Percentiles rank a stretch among this genome's conserved stretches.
These are phyloP conservation scores for Fistulifera solaris DNA, from an alignment of 108 stramenopile species.

Conservation along the genomic window DNA sequence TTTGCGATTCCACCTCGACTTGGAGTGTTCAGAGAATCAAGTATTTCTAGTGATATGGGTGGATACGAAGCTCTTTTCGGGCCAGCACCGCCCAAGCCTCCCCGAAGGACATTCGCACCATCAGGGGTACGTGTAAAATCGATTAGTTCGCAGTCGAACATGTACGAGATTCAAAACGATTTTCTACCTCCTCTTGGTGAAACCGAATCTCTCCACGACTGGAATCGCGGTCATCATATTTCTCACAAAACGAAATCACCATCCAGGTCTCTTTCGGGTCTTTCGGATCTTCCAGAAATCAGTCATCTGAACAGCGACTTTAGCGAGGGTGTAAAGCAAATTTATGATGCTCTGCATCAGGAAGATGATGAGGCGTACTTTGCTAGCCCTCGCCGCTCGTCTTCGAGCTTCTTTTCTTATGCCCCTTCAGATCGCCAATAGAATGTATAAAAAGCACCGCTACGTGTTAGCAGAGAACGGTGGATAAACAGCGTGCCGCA, in stretches of 20 bases:
- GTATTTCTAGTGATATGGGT: background rate
- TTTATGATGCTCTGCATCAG: slow-evolving; percentile 18
- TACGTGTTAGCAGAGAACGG: no score
- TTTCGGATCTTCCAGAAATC: background rate
- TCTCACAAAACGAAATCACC: slow-evolving; percentile 3
- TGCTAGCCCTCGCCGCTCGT: no score
- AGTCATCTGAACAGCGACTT: slow-evolving; percentile 8
- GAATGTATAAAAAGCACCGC: no score
- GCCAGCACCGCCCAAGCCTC: slow-evolving; percentile 1
- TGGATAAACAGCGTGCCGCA: no score
- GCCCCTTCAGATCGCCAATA: no score
- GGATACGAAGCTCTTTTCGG: background rate
- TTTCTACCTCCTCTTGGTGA: background rate
- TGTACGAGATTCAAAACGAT: slow-evolving; percentile 2
- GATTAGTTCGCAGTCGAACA: background rate
- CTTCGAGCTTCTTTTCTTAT: no score
- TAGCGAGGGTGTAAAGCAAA: slow-evolving; percentile 15
- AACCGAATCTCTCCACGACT: background rate
- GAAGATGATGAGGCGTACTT: slow-evolving; percentile 4
- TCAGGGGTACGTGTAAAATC: no score
- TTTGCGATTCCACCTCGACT: no score
- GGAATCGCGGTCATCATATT: background rate
- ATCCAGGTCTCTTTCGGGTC: slow-evolving; percentile 1
- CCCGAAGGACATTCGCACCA: background rate
- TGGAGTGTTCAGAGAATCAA: background rate